phyloP scores from a whole-genome alignment of 805 yeast genomes.

The Sugiyamaella floridensis region DNA sequence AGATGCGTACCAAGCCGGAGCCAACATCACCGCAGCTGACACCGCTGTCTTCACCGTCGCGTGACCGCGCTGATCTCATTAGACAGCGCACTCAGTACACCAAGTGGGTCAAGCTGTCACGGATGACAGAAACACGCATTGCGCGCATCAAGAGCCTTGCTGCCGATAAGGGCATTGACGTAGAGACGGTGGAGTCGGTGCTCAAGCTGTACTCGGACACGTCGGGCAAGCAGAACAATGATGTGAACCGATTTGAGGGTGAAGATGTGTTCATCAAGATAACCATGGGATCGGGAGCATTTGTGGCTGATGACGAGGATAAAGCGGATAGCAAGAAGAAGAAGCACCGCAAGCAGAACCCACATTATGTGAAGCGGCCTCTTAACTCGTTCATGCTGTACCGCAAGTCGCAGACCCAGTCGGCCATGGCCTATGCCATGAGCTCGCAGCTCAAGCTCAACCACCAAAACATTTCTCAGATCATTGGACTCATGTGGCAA shows the following conservation, averaged over 20 bases:
- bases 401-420: conserved; percentile 38
- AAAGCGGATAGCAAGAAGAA: conserved; percentile 12
- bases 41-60: neutral
- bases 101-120: conserved; percentile 26
- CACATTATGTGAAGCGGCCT: conserved; percentile 38
- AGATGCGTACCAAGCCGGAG: neutral
- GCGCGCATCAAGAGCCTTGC: conserved; percentile 24
- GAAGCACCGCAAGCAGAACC: conserved; percentile 17
- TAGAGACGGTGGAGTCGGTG: conserved; percentile 23
- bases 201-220: conserved; percentile 21
- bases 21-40: neutral
- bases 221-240: conserved; percentile 16
- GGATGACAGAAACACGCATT: conserved; percentile 22
- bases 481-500: conserved; percentile 41
- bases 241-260: conserved; percentile 18
- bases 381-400: conserved; percentile 44
- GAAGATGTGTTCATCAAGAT: conserved; percentile 23
- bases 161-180: conserved; percentile 22
- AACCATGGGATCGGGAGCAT: conserved; percentile 17
- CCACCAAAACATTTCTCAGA: conserved; percentile 37
- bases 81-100: conserved; percentile 11
- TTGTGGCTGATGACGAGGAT: conserved; percentile 13
- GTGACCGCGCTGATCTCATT: conserved; percentile 1
- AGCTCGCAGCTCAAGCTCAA: conserved; percentile 31
- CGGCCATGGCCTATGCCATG: conserved; percentile 30